Evolutionary conservation across 345 rosid genomes (phyloP), one percentile per base, ranked within the genome.

Genomic region (Corchorus olitorius): DNA sequence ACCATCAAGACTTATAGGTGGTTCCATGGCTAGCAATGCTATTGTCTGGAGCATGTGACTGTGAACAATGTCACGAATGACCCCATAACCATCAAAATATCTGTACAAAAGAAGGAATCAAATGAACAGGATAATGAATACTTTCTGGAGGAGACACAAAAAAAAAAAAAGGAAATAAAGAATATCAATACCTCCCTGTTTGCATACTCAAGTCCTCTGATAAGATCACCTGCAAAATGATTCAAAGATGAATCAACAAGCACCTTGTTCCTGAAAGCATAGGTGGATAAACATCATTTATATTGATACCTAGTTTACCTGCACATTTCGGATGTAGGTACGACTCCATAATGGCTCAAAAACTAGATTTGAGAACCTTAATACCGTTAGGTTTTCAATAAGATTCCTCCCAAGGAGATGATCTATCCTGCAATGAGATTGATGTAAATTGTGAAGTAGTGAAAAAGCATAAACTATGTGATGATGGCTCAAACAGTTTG

Each of bases 11-110:
- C 91, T 91, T 81, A 87, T 76, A 0, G 97, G 97, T 67, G 96
- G 92, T 81, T 89, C 97, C 96, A 91, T 93, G 61, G 97, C 87
- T 82, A 93, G 91, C 78, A 93, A 84, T 62, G 93, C 92, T 56
- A 89, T 79, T 56, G 90, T 91, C 86, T 91, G 96, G 73, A 93
- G 87, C 71, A 91, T 77, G 83, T 93, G 97, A 78, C 93, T 89
- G 35, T 88, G 93, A 68, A 91, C 89, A 59, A 93, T 82, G 80
- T 89, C 94, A 22, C 85, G 90, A 71, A 91, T 85, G 75, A 93
- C 87, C 70, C 96, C 94, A 85, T 93, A 91, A 76, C 94, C 96
- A 73, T 91, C 91, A 89, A 84, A 88, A 81, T 88, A 89, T 83
- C 95, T 92, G 83, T 61, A 39, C 4, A 71, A 74, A 59, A 73